These are phyloP conservation scores for Lyophyllum decastes DNA, from an alignment of 768 basidiomycete genomes.

Conservation along the genomic window DNA sequence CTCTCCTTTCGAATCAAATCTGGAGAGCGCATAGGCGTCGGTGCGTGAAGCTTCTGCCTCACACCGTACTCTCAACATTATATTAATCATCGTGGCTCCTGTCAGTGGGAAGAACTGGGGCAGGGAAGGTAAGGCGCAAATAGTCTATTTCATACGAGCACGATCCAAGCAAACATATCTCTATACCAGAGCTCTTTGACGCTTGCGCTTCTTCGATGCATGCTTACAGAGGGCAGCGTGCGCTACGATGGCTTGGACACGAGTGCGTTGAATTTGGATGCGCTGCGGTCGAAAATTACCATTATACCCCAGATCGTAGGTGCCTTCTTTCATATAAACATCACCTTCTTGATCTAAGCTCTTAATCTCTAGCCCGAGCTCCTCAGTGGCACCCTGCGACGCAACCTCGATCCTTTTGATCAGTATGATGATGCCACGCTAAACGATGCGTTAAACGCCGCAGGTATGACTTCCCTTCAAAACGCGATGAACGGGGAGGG, in stretches of 20 bases:
- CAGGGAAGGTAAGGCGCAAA: slow-evolving; percentile 22
- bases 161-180: not conserved
- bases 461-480: slow-evolving; percentile 38
- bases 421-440: slow-evolving; percentile 49
- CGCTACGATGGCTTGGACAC: slow-evolving; percentile 53
- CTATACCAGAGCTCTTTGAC: slow-evolving; percentile 31
- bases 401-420: slow-evolving; percentile 65
- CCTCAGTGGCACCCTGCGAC: slow-evolving; percentile 59
- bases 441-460: slow-evolving; percentile 36
- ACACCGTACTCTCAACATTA: not conserved
- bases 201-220: slow-evolving; percentile 50
- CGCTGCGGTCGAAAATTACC: slow-evolving; percentile 54
- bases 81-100: not conserved
- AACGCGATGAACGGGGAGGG: slow-evolving; percentile 41
- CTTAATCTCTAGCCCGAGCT: slow-evolving; percentile 38
- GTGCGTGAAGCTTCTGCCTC: slow-evolving; percentile 9
- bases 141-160: not conserved
- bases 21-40: slow-evolving; percentile 15
- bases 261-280: slow-evolving; percentile 50
- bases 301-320: slow-evolving; percentile 52
- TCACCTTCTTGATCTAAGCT: not conserved
- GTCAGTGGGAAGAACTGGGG: slow-evolving; percentile 29
- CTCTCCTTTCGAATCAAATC: slow-evolving; percentile 13
- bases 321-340: slow-evolving; percentile 14
- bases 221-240: slow-evolving; percentile 50